A percentile compares a stretch with the other conserved stretches of the same genome.
These are phyloP conservation scores for Euphrasia arctica DNA, from an alignment of 305 asterid genomes.

Conservation along the genomic window DNA sequence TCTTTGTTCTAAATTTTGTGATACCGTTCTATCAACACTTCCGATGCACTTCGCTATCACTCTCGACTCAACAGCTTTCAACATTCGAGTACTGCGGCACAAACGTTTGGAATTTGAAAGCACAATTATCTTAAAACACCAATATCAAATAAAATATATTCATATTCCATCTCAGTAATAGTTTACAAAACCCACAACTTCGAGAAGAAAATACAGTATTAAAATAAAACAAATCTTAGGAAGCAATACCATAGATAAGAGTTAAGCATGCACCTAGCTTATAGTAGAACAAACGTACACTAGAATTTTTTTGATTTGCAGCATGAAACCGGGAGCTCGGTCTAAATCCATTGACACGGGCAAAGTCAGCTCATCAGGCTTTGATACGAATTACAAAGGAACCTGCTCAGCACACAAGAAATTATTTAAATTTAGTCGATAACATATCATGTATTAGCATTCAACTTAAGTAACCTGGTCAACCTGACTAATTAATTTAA, in stretches of 20 bases:
- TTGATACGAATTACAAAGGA: constrained; percentile 84
- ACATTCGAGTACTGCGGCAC: neutral
- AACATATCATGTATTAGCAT: neutral
- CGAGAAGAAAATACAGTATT: constrained; percentile 11
- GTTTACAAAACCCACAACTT: constrained; percentile 10
- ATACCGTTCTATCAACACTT: too few relatives aligned
- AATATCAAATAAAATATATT: neutral
- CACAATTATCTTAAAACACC: neutral
- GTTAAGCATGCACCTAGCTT: neutral
- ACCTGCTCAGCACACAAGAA: constrained; percentile 46
- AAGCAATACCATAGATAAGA: constrained; percentile 15
- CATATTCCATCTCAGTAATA: constrained; percentile 6
- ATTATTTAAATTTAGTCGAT: neutral
- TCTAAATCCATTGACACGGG: constrained; percentile 9
- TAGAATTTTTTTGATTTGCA: constrained; percentile 16
- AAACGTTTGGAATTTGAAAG: neutral
- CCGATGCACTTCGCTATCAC: neutral
- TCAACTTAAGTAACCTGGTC: neutral
- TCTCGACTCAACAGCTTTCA: too few relatives aligned
- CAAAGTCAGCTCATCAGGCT: constrained; percentile 45
- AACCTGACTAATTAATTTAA: neutral
- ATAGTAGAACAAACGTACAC: constrained; percentile 3
- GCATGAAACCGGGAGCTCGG: constrained; percentile 24
- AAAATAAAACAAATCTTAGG: constrained; percentile 17
- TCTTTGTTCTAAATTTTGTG: too few relatives aligned